Evolutionary conservation across 2,329 filamentous ascomycete species (phyloP), one percentile per base, ranked within the genome.

Genomic region (Colletotrichum coccodes): DNA sequence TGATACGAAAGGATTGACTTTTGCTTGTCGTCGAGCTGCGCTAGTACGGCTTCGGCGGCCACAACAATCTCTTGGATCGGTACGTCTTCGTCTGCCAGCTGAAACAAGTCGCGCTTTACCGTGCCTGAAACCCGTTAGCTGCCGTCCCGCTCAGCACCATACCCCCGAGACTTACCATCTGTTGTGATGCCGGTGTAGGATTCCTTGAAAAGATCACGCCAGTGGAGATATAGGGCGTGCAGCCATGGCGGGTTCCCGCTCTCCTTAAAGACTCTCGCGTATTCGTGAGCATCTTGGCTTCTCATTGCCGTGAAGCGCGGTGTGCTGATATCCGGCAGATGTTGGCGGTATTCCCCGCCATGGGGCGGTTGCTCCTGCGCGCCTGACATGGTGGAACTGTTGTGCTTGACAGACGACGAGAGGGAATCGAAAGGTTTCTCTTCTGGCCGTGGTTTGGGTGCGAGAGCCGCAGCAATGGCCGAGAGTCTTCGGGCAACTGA

Each of bases 101-200:
- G 74, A 77, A 89, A 92, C 1, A 93, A 80, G 7, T 80, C 84
- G 0, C 82, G 81, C 21, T 80, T 83, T 1, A 91, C 81, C 6
- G 73, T 81, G 23, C 87, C 86, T 89, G n/a, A 63, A 14, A 3
- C 2, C 16, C 5, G 11, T 74, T 53, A 72, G 60, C 47, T 26
- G 53, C 30, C 8, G n/a, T 26, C 65, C 11, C 60, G 61, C 32
- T 44, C 64, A 57, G 12, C 5, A 4, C 28, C 3, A 8, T 62
- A 26, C 4, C 34, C 28, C 30, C 5, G 38, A 18, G 28, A 71
- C 79, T 32, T 79, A 85, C 91, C 92, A 71, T 94, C 90, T 12
- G 79, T 89, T 0, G 92, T 94, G 23, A 94, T 82, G 28, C 92
- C 92, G 74, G 87, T 89, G 76, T 89, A 94, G 0, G 92, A 91